phyloP scores from a whole-genome alignment of 306 rosid species.

The Trifolium pratense region DNA sequence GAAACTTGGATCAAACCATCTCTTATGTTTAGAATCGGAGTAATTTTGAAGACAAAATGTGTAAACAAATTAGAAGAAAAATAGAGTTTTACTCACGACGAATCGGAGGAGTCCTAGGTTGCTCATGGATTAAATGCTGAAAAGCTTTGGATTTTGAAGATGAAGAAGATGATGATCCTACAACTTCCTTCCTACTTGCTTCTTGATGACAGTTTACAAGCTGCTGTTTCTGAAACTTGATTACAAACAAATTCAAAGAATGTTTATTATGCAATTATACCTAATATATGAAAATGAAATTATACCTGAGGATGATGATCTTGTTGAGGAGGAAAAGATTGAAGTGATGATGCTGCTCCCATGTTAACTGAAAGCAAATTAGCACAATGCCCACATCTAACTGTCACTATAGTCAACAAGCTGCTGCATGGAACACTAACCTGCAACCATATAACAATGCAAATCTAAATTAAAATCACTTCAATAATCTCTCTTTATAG shows the following conservation, averaged over 20 bases:
- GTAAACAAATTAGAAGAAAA: not conserved
- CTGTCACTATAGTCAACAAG: conserved; percentile 72
- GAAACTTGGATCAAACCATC: no score
- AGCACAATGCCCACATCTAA: conserved; percentile 95
- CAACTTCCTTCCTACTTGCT: conserved; percentile 58
- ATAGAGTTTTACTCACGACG: conserved; percentile 68
- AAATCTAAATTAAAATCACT: not conserved
- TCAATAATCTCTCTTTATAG: no score
- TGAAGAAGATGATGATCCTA: conserved; percentile 54
- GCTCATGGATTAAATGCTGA: conserved; percentile 64
- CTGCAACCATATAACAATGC: no score
- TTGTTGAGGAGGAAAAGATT: conserved; percentile 63
- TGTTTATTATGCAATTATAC: no score
- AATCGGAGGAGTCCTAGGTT: conserved; percentile 81
- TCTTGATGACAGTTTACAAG: conserved; percentile 60
- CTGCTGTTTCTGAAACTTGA: conserved; percentile 58
- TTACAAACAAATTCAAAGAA: no score
- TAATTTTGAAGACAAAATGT: not conserved
- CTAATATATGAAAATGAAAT: not conserved
- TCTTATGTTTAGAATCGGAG: no score
- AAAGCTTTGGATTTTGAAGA: conserved; percentile 72
- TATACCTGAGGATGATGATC: conserved; percentile 60
- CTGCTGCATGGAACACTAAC: conserved; percentile 96
- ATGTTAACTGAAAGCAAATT: conserved; percentile 87
- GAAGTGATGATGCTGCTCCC: conserved; percentile 70